phyloP scores from a whole-genome alignment of 2,329 filamentous ascomycete species.

The Neofusicoccum ribis region DNA sequence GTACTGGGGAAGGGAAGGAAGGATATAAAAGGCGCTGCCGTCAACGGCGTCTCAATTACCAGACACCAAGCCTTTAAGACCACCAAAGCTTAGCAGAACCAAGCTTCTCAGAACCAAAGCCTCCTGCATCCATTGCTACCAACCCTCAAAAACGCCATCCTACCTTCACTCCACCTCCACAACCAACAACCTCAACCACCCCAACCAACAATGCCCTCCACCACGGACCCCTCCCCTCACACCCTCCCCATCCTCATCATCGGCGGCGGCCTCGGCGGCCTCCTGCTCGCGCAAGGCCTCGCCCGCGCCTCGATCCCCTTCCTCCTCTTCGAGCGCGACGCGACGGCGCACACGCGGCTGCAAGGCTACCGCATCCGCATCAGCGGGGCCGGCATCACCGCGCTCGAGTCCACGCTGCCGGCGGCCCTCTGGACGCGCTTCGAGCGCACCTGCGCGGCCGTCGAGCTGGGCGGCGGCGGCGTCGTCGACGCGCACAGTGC shows the following conservation, averaged over 20 bases:
- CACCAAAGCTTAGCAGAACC: too few species aligned
- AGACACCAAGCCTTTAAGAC: too few species aligned
- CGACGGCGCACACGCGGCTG: slow-evolving; percentile 56
- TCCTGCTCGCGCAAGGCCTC: slow-evolving; percentile 34
- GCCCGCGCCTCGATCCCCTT: slow-evolving; percentile 34
- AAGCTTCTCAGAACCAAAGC: too few species aligned
- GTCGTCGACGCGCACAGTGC: neutral
- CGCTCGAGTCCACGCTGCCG: neutral
- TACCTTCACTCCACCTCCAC: neutral
- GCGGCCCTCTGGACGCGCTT: neutral
- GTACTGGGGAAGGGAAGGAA: too few species aligned
- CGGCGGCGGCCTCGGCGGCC: slow-evolving; percentile 34
- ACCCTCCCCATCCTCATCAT: slow-evolving; percentile 42
- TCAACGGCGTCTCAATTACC: too few species aligned
- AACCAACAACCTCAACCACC: neutral
- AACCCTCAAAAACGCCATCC: too few species aligned
- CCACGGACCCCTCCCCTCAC: neutral
- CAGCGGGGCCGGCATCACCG: neutral
- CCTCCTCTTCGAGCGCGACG: slow-evolving; percentile 43
- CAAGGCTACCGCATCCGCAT: slow-evolving; percentile 62
- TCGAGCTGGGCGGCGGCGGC: neutral
- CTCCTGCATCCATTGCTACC: too few species aligned
- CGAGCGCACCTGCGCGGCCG: neutral
- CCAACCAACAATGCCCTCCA: neutral
- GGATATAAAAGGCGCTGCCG: too few species aligned